phyloP scores from a whole-genome alignment of 2,329 filamentous ascomycete species.

The Diplocarpon rosae region DNA sequence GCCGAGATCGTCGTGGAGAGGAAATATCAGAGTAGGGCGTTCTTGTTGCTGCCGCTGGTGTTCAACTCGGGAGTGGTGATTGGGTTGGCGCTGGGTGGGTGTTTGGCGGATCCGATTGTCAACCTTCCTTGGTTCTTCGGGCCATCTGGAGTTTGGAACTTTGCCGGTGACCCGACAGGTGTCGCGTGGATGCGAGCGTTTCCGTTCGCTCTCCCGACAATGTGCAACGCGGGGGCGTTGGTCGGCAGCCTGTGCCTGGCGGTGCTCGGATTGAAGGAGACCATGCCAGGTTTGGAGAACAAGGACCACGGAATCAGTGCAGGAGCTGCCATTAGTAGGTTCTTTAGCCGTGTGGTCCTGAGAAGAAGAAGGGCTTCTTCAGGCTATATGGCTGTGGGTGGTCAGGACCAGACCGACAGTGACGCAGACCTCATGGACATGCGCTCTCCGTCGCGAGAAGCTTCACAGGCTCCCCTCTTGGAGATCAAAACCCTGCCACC shows the following conservation, averaged over 20 bases:
- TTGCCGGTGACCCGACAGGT: conserved; percentile 25
- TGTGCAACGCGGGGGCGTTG: conserved; percentile 26
- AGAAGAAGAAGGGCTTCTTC: conserved; percentile 1
- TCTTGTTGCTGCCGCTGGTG: conserved; percentile 42
- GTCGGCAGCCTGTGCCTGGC: conserved; percentile 26
- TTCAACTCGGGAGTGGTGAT: conserved; percentile 44
- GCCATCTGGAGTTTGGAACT: conserved; percentile 28
- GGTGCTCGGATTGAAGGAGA: conserved; percentile 27
- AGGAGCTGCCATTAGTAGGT: conserved; percentile 9
- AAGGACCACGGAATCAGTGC: conserved; percentile 18
- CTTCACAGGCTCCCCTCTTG: not conserved
- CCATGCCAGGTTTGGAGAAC: conserved; percentile 27
- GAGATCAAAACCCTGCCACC: conserved; percentile 1
- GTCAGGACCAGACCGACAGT: conserved; percentile 1
- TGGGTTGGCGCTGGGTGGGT: conserved; percentile 27
- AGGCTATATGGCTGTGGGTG: conserved; percentile 9
- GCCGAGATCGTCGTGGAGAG: conserved; percentile 60
- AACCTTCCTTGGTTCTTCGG: conserved; percentile 32
- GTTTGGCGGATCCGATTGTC: conserved; percentile 32
- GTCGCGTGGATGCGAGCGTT: conserved; percentile 31
- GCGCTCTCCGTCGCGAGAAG: conserved; percentile 2
- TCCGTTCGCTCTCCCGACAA: conserved; percentile 34
- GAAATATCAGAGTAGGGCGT: conserved; percentile 52
- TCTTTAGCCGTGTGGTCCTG: conserved; percentile 6
- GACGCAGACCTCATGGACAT: conserved; percentile 4